phyloP scores from a whole-genome alignment of 805 yeast species.

The Kodamaea restingae region DNA sequence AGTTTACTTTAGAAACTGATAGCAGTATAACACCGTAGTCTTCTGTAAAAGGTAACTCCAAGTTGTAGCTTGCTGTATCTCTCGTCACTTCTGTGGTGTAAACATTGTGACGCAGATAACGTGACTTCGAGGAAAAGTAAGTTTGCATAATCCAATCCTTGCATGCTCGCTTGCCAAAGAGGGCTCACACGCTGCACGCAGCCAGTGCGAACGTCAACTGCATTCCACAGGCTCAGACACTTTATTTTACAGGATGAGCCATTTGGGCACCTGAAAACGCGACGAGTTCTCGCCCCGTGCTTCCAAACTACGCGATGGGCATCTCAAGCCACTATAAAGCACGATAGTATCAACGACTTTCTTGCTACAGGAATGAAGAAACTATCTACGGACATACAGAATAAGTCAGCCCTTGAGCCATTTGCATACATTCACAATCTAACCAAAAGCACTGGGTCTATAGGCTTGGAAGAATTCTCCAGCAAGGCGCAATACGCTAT shows the following conservation, averaged over 20 bases:
- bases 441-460: neutral
- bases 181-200: neutral
- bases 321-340: neutral
- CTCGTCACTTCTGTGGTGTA: no score
- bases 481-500: neutral
- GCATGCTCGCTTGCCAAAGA: neutral
- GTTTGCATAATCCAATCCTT: no score
- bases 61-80: no score
- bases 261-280: neutral
- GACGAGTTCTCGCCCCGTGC: neutral
- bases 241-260: neutral
- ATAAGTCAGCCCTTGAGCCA: constrained; percentile 4
- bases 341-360: neutral
- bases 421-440: constrained; percentile 4
- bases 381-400: neutral
- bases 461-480: neutral
- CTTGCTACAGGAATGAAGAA: neutral
- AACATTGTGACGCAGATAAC: no score
- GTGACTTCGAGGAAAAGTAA: no score
- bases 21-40: no score
- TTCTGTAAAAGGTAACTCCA: no score
- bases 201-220: neutral
- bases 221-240: no score
- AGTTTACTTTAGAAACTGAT: no score
- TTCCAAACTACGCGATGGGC: neutral